Conservation (phyloP, 2,329 filamentous ascomycete genomes). For the Magnaporthiopsis rhizophila region DNA sequence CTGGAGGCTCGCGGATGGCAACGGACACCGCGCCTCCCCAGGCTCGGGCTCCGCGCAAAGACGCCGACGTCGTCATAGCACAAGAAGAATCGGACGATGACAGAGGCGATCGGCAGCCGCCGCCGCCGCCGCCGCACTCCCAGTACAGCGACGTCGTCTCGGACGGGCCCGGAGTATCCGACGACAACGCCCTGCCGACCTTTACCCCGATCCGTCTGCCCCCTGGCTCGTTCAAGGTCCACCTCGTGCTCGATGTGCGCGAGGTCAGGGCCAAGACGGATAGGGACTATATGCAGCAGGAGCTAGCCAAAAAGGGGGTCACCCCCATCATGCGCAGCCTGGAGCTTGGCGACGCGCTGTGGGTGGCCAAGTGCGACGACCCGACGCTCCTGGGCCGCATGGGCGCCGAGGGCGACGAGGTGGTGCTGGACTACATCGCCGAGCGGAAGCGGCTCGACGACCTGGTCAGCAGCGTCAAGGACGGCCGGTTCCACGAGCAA, state of each 20-base stretch:
- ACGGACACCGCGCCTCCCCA: no score
- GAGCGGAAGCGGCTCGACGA: conserved; percentile 78
- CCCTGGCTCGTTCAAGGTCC: conserved; percentile 61
- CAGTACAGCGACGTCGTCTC: conserved; percentile 32
- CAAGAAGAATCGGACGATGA: conserved; percentile 7
- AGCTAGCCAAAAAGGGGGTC: conserved; percentile 59
- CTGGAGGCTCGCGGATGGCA: no score
- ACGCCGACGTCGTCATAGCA: conserved; percentile 2
- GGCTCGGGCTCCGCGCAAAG: no score
- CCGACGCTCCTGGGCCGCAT: conserved; percentile 43
- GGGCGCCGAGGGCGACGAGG: conserved; percentile 57
- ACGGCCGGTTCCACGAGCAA: conserved; percentile 75
- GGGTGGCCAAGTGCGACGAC: conserved; percentile 68
- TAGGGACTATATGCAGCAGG: conserved; percentile 67
- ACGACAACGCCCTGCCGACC: conserved; percentile 28
- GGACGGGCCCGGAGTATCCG: conserved; percentile 24
- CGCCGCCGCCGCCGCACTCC: conserved; percentile 4
- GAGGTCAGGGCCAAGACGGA: conserved; percentile 67
- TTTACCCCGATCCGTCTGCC: conserved; percentile 55
- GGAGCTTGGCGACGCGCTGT: conserved; percentile 68
- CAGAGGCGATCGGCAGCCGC: conserved; percentile 5
- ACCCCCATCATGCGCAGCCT: conserved; percentile 59
- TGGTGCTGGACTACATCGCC: conserved; percentile 73
- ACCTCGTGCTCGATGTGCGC: conserved; percentile 65
- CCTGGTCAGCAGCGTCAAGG: conserved; percentile 71